Conservation (phyloP, 805 yeast genomes). For the Yarrowia hollandica region DNA sequence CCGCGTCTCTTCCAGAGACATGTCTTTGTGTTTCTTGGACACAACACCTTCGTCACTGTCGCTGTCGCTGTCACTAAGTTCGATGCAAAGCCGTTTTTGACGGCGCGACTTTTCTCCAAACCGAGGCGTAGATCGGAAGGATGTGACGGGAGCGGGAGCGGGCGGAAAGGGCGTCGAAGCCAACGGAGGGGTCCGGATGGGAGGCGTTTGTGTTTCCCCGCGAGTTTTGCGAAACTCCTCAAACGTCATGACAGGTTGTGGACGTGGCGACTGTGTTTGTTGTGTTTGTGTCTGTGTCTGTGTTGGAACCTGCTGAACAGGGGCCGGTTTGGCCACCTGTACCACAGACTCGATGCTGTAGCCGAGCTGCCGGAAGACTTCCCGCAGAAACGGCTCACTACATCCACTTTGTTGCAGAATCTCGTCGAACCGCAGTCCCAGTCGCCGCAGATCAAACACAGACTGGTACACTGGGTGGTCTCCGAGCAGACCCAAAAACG, state of each 20-base stretch:
- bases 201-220: background rate
- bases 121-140: too few species aligned
- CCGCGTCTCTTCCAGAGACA: slow-evolving; percentile 24
- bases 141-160: background rate
- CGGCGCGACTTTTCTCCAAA: slow-evolving; percentile 16
- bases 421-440: slow-evolving; percentile 27
- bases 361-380: slow-evolving; percentile 5
- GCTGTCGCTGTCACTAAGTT: slow-evolving; percentile 4
- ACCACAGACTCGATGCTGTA: background rate
- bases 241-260: background rate
- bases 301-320: background rate
- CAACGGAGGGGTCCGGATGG: background rate
- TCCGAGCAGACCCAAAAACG: background rate
- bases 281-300: too few species aligned
- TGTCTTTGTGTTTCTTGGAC: slow-evolving; percentile 5
- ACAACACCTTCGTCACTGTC: slow-evolving; percentile 1
- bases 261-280: background rate
- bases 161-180: background rate
- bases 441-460: background rate
- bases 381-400: background rate
- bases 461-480: slow-evolving; percentile 22
- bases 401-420: slow-evolving; percentile 18
- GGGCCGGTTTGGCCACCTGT: background rate
- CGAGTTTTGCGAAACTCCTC: slow-evolving; percentile 4
- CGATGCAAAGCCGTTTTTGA: slow-evolving; percentile 18